Percentiles rank a stretch among this genome's conserved stretches.
Evolutionary conservation across 2,329 filamentous ascomycete genomes (phyloP).

Genomic region (Pseudocercospora pini-densiflorae): DNA sequence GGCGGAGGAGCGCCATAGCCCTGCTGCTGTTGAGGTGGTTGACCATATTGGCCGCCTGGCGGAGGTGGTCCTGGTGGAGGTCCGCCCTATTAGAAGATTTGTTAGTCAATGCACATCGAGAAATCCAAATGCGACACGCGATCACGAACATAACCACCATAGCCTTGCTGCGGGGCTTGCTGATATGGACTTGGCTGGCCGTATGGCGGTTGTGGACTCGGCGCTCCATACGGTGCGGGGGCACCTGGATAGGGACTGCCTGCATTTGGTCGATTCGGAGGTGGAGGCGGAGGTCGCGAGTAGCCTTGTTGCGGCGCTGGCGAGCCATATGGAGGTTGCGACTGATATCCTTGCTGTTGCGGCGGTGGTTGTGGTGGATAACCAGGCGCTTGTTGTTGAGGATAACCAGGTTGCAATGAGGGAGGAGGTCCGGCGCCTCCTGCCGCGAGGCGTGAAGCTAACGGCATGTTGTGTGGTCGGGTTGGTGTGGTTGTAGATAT

Average conservation of each 20-base stretch:
- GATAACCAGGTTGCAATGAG: slow-evolving; percentile 45
- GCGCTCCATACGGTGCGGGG: slow-evolving; percentile 19
- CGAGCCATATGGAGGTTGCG: slow-evolving; percentile 38
- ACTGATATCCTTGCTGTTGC: slow-evolving; percentile 14
- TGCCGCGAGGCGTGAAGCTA: slow-evolving; percentile 36
- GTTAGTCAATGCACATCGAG: slow-evolving; percentile 21
- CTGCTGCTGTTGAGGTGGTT: slow-evolving; percentile 40
- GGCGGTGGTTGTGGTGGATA: slow-evolving; percentile 22
- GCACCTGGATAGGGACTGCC: slow-evolving; percentile 30
- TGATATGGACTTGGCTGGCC: slow-evolving; percentile 33
- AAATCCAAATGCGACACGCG: not conserved
- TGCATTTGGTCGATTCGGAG: slow-evolving; percentile 28
- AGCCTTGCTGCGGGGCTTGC: slow-evolving; percentile 29
- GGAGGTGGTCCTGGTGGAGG: slow-evolving; percentile 28
- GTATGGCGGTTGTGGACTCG: slow-evolving; percentile 26
- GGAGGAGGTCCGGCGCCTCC: slow-evolving; percentile 40
- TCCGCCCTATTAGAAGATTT: slow-evolving; percentile 28
- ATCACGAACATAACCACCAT: slow-evolving; percentile 41
- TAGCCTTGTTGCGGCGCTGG: slow-evolving; percentile 41
- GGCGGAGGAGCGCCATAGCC: slow-evolving; percentile 33
- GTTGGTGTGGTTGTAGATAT: slow-evolving; percentile 10
- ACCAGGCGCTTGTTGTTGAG: slow-evolving; percentile 27
- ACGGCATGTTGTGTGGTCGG: slow-evolving; percentile 32
- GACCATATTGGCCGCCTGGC: slow-evolving; percentile 35
- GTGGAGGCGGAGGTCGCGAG: slow-evolving; percentile 45